These are phyloP conservation scores for Alternaria alternata DNA, from an alignment of 2,329 filamentous ascomycete genomes.

Conservation along the genomic window DNA sequence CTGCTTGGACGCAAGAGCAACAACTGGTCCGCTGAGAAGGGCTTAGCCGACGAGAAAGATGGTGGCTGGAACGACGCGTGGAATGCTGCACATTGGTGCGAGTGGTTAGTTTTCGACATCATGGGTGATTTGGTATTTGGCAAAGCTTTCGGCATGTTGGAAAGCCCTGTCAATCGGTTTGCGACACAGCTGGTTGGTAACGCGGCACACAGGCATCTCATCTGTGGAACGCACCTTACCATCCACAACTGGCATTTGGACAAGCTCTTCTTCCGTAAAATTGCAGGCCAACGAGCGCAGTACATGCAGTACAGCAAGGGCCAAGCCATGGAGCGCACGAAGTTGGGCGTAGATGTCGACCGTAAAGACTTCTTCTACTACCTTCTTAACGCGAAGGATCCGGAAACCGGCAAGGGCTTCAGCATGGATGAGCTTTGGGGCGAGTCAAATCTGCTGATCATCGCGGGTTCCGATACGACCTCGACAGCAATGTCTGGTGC, in stretches of 20 bases:
- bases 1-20: conserved; percentile 39
- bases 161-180: conserved; percentile 51
- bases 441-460: conserved; percentile 60
- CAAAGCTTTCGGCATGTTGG: conserved; percentile 56
- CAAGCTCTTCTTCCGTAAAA: conserved; percentile 55
- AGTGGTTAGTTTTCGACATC: conserved; percentile 60
- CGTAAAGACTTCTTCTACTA: conserved; percentile 60
- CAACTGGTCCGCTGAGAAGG: conserved; percentile 14
- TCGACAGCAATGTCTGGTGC: conserved; percentile 53
- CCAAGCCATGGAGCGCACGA: conserved; percentile 54
- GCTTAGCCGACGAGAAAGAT: conserved; percentile 18
- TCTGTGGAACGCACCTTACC: conserved; percentile 55
- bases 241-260: conserved; percentile 56
- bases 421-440: conserved; percentile 58
- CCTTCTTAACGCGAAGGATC: conserved; percentile 57
- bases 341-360: conserved; percentile 51
- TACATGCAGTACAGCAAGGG: conserved; percentile 56
- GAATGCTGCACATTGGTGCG: conserved; percentile 56
- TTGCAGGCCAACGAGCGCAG: conserved; percentile 51
- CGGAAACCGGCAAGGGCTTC: conserved; percentile 55
- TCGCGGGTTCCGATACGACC: conserved; percentile 58
- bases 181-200: conserved; percentile 54
- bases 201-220: conserved; percentile 56
- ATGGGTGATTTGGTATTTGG: conserved; percentile 60
- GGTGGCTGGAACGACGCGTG: conserved; percentile 53